Percentiles rank a stretch among this genome's conserved stretches.
Evolutionary conservation across 2,329 filamentous ascomycete genomes (phyloP).

Genomic region (Colletotrichum aenigma): DNA sequence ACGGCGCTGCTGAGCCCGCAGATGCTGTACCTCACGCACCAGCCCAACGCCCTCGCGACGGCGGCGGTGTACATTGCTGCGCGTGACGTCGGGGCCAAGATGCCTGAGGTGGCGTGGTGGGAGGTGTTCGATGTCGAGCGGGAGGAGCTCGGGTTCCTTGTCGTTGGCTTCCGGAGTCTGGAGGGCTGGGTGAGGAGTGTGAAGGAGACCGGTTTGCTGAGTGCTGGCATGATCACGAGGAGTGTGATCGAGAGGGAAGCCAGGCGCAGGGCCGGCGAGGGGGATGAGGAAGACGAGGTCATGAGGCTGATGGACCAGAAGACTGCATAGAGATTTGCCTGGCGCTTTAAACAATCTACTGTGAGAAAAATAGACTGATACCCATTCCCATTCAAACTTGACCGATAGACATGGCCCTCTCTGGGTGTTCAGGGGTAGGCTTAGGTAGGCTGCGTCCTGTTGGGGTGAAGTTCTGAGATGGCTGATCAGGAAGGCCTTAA

Average conservation of each 20-base stretch:
- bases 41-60: constrained; percentile 83
- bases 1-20: constrained; percentile 85
- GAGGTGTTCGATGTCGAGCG: constrained; percentile 96
- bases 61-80: constrained; percentile 92
- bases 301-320: constrained; percentile 37
- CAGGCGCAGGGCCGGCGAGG: constrained; percentile 50
- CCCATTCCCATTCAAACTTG: not conserved
- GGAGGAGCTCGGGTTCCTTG: constrained; percentile 91
- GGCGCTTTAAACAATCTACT: not conserved
- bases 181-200: constrained; percentile 68
- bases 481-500: not conserved
- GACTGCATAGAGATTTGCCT: not conserved
- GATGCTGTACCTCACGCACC: constrained; percentile 88
- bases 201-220: constrained; percentile 57
- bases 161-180: constrained; percentile 83
- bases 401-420: not conserved
- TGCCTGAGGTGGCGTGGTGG: constrained; percentile 93
- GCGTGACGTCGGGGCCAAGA: constrained; percentile 73
- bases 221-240: constrained; percentile 60
- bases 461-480: not conserved
- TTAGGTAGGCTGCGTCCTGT: not conserved
- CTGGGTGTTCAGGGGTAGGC: not conserved
- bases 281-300: constrained; percentile 47
- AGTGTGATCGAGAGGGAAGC: constrained; percentile 65
- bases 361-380: not conserved